Evolutionary conservation across 2,329 filamentous ascomycete species (phyloP).

Genomic region (Fusarium sp.): DNA sequence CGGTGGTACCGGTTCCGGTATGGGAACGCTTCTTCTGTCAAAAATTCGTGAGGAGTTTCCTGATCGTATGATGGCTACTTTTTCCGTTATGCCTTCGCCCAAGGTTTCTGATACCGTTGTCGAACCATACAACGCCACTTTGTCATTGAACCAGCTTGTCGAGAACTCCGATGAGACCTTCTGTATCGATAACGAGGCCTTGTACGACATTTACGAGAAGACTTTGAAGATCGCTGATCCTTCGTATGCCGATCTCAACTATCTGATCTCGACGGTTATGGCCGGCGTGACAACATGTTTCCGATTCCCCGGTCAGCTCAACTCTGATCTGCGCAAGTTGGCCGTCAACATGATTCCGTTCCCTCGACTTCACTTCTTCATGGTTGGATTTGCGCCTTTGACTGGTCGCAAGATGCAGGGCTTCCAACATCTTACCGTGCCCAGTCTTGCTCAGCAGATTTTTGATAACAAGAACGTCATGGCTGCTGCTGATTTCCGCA

Average conservation of each 20-base stretch:
- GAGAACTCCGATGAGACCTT: constrained; percentile 99
- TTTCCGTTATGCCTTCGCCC: constrained; percentile 97
- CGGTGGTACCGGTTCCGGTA: constrained; percentile 99
- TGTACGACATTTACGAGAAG: constrained; percentile 99
- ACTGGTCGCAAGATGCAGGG: constrained; percentile 86
- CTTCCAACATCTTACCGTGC: constrained; percentile 97
- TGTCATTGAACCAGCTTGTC: constrained; percentile 98
- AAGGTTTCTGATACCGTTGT: constrained; percentile 99
- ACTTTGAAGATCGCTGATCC: constrained; percentile 98
- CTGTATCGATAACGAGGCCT: constrained; percentile 99
- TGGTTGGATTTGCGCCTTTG: constrained; percentile 99
- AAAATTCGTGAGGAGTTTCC: constrained; percentile 99
- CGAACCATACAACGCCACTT: constrained; percentile 99
- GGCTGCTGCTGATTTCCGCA: constrained; percentile 99
- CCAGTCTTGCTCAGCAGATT: constrained; percentile 99
- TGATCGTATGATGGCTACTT: constrained; percentile 99
- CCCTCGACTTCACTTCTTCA: constrained; percentile 99
- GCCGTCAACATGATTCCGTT: constrained; percentile 99
- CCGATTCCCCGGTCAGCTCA: constrained; percentile 99
- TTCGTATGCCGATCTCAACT: constrained; percentile 98
- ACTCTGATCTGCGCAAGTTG: constrained; percentile 99
- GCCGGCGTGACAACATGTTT: constrained; percentile 98
- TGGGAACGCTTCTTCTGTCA: constrained; percentile 99
- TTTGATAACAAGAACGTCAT: constrained; percentile 99
- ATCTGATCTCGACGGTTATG: constrained; percentile 99